Base-by-base conservation (phyloP, 1,284 basidiomycete genomes). In the Ganoderma boninense region DNA sequence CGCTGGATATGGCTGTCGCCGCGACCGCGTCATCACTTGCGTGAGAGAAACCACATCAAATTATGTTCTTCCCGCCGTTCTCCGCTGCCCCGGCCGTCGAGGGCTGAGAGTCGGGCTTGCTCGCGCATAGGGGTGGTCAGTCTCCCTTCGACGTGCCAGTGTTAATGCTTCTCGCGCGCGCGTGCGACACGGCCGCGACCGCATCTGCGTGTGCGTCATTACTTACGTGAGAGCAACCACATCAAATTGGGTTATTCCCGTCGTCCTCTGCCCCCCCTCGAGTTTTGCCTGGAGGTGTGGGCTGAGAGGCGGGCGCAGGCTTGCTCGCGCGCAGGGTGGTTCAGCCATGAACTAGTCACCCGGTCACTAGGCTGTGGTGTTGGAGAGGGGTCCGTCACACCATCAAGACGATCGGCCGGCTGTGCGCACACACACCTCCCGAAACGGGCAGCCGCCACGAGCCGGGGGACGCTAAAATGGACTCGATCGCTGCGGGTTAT, bases 401-500 rank as follows among this genome's bases (percentile, higher is more conserved):
- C 35, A 35, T 35, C 35, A 35, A 7, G 35, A 35, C 4, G 35
- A 35, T 35, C 35, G 35, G 4, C 35, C 49, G 49, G 49, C n/a
- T 23, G 23, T 52, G 49, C 18, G 49, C 49, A 16, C 26, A 56
- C 26, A 56, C 54, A 56, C 54, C 23, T 56, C 54, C 54, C 54
- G 54, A 32, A 56, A 32, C 26, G 13, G 54, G 29, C 54, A 56
- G 14, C 26, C 54, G 54, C n/a, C 54, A 13, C 26, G 49, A 52
- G 11, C 23, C 49, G 49, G 49, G 49, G 4, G 49, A 52, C 49
- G n/a, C 49, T 52, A 52, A 56, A 32, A 32, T 32, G 54, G 29
- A 56, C 54, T 32, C 54, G 54, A 56, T 56, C 54, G 54, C 54
- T 32, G 54, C 54, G 54, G 54, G 32, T n/a, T 26, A 26, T 20